A percentile compares a stretch with the other conserved stretches of the same genome.
Conservation (phyloP, 352 stramenopile species). For the Pilasporangium apinafurcum region DNA sequence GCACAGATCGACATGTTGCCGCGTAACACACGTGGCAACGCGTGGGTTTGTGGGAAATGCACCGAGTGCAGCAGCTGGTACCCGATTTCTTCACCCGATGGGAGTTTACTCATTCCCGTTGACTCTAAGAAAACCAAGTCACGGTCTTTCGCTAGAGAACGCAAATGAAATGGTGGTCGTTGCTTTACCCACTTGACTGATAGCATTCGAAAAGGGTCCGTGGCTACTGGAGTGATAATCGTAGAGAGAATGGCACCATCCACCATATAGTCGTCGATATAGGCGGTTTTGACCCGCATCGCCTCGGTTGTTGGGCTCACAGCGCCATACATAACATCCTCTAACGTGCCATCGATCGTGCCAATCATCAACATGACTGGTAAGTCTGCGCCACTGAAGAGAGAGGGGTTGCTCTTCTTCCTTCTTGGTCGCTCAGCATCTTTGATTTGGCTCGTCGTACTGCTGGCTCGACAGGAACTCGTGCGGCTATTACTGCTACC, state of each 20-base stretch:
- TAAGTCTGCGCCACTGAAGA: no score
- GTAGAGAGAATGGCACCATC: constrained; percentile 10
- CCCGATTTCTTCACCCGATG: constrained; percentile 6
- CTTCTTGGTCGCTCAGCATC: no score
- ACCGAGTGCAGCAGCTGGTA: constrained; percentile 14
- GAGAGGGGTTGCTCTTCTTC: no score
- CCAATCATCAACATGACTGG: constrained; percentile 5
- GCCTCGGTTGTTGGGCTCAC: constrained; percentile 10
- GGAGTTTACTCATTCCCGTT: constrained; percentile 1
- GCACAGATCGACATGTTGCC: no score
- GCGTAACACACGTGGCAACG: no score
- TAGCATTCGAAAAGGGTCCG: constrained; percentile 4
- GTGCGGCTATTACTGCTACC: no score
- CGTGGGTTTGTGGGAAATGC: background rate
- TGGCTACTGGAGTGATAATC: background rate
- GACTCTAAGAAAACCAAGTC: constrained; percentile 14
- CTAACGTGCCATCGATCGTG: constrained; percentile 8
- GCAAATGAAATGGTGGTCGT: background rate
- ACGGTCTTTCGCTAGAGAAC: constrained; percentile 1
- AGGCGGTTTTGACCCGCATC: constrained; percentile 14
- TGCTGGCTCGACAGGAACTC: no score
- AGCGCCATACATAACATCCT: constrained; percentile 19
- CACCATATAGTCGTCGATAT: constrained; percentile 11
- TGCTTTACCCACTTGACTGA: constrained; percentile 10
- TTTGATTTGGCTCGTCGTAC: no score